These are phyloP conservation scores for Malus hybrid DNA, from an alignment of 331 rosid genomes.

Conservation along the genomic window DNA sequence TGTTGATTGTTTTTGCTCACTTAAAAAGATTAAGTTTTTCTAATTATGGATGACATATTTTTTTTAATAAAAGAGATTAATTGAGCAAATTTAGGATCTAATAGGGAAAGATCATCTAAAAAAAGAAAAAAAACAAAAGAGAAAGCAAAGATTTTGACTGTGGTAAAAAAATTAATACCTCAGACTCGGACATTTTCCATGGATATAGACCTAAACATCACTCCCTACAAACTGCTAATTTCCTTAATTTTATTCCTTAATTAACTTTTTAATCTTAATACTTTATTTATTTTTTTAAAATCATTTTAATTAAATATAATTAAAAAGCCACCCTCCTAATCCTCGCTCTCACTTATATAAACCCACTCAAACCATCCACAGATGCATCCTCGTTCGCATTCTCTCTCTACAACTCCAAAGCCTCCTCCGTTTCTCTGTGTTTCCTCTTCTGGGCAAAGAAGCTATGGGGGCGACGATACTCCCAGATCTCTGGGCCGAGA, in stretches of 20 bases:
- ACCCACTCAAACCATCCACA: not conserved
- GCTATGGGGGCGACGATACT: constrained; percentile 62
- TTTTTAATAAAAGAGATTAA: not conserved
- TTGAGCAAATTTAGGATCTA: not conserved
- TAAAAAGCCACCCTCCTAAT: not conserved
- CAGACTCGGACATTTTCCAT: not conserved
- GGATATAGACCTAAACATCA: too few relatives aligned
- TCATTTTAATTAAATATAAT: not conserved
- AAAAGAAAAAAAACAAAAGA: not conserved
- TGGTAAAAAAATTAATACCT: not conserved
- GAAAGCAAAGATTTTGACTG: not conserved
- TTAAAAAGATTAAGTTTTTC: not conserved
- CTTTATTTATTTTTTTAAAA: not conserved
- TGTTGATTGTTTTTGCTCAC: not conserved
- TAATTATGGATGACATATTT: too few relatives aligned
- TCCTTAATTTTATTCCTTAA: too few relatives aligned
- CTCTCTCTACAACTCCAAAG: constrained; percentile 9
- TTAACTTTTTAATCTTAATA: not conserved
- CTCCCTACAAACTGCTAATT: not conserved
- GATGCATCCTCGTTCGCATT: not conserved
- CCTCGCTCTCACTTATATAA: not conserved
- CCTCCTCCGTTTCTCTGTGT: not conserved
- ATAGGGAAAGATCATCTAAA: not conserved
- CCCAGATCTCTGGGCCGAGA: constrained; percentile 79
- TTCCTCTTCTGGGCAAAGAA: not conserved